Conservation (phyloP, 2,329 filamentous ascomycete species). For the Acrocalymma vagum region DNA sequence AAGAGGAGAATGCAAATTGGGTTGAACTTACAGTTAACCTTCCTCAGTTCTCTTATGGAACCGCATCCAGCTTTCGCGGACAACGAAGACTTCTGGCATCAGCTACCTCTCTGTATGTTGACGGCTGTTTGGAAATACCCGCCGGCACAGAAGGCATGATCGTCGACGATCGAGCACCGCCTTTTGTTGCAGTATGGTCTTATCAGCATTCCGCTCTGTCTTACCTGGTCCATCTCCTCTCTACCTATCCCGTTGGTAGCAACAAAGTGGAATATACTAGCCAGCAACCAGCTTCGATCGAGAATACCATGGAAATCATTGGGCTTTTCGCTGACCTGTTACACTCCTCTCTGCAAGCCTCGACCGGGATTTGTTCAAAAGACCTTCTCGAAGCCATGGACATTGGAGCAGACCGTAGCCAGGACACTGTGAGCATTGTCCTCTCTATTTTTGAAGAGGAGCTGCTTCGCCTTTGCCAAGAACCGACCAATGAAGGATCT, state of each 20-base stretch:
- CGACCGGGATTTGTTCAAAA: conserved; percentile 32
- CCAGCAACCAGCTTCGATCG: conserved; percentile 59
- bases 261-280: conserved; percentile 57
- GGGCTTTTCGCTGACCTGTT: conserved; percentile 77
- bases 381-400: conserved; percentile 40
- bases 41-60: conserved; percentile 64
- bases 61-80: conserved; percentile 23
- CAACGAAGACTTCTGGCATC: conserved; percentile 33
- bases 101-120: conserved; percentile 11
- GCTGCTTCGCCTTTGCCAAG: conserved; percentile 56
- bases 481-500: conserved; percentile 69
- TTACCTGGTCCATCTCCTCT: conserved; percentile 79
- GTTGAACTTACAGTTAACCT: conserved; percentile 74
- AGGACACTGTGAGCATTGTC: conserved; percentile 81
- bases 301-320: conserved; percentile 77
- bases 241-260: conserved; percentile 69
- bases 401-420: conserved; percentile 59
- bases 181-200: conserved; percentile 77
- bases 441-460: conserved; percentile 85
- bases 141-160: conserved; percentile 74
- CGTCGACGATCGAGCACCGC: conserved; percentile 74
- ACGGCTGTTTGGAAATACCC: conserved; percentile 67
- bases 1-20: conserved; percentile 85
- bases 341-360: conserved; percentile 43
- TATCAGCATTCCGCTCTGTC: conserved; percentile 80